phyloP scores from a whole-genome alignment of 2,329 filamentous ascomycete species.

The Torrubiella hemipterigena region DNA sequence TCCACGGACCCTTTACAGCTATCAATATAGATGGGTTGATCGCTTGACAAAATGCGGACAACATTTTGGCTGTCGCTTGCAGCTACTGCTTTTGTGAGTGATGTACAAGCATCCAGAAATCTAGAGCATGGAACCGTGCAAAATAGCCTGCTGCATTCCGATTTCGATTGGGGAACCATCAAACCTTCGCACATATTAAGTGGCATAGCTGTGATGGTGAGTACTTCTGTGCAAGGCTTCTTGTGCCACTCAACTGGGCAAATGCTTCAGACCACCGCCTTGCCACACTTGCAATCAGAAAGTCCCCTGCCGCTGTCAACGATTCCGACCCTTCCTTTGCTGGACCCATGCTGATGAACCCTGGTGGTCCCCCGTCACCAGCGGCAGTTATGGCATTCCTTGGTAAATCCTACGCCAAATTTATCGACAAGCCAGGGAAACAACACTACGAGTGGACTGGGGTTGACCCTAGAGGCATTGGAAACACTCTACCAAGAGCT shows the following conservation, averaged over 20 bases:
- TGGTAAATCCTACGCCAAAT: slow-evolving; percentile 12
- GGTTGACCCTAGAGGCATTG: slow-evolving; percentile 25
- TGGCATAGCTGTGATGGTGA: slow-evolving; percentile 16
- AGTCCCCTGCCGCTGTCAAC: slow-evolving; percentile 19
- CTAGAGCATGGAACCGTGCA: too few species aligned
- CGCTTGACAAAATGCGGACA: too few species aligned
- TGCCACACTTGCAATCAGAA: slow-evolving; percentile 21
- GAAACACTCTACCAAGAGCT: slow-evolving; percentile 16
- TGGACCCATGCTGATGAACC: slow-evolving; percentile 24
- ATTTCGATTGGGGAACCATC: slow-evolving; percentile 1
- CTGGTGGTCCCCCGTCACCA: slow-evolving; percentile 26
- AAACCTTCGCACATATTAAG: not conserved
- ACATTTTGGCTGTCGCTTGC: too few species aligned
- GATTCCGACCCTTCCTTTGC: slow-evolving; percentile 18
- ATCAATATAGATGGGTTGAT: too few species aligned
- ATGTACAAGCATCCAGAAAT: too few species aligned
- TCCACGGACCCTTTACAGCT: too few species aligned
- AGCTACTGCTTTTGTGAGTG: too few species aligned
- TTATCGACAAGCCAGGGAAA: slow-evolving; percentile 3
- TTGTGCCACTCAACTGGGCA: slow-evolving; percentile 25
- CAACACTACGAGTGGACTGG: slow-evolving; percentile 21
- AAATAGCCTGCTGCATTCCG: too few species aligned
- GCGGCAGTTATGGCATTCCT: slow-evolving; percentile 11
- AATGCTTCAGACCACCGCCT: slow-evolving; percentile 10
- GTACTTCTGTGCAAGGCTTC: slow-evolving; percentile 22